Percentiles rank a stretch among this genome's conserved stretches.
These are phyloP conservation scores for Endotrypanum monterogeii DNA, from an alignment of 208 protist species.

Conservation along the genomic window DNA sequence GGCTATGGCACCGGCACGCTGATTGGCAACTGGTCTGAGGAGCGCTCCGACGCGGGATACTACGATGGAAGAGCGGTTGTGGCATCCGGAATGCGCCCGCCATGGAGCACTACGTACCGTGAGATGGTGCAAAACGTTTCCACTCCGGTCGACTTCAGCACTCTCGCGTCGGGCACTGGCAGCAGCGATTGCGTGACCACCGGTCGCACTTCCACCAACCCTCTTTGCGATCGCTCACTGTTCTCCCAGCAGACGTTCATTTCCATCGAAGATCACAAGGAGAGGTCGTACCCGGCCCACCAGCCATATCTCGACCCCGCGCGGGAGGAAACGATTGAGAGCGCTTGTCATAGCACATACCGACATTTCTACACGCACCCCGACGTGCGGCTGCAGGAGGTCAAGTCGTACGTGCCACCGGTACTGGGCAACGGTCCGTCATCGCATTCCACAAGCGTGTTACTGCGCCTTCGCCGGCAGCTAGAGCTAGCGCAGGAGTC, in stretches of 20 bases:
- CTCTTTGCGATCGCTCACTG: conserved; percentile 20
- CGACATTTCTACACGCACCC: conserved; percentile 36
- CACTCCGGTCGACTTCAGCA: not conserved
- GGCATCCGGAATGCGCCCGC: conserved; percentile 30
- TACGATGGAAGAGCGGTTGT: conserved; percentile 74
- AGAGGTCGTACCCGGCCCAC: conserved; percentile 77
- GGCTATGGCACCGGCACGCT: conserved; percentile 82
- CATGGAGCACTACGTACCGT: conserved; percentile 66
- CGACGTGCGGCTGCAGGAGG: conserved; percentile 30
- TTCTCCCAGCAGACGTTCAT: conserved; percentile 78
- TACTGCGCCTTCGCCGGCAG: conserved; percentile 69
- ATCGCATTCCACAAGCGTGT: conserved; percentile 63
- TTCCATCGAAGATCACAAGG: conserved; percentile 74
- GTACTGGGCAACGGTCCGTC: conserved; percentile 56
- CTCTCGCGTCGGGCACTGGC: conserved; percentile 7
- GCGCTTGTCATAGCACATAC: conserved; percentile 22
- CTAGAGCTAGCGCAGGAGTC: conserved; percentile 49
- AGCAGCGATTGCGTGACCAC: conserved; percentile 5
- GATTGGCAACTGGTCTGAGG: conserved; percentile 88
- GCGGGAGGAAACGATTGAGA: conserved; percentile 20
- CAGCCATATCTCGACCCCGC: conserved; percentile 80
- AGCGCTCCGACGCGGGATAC: conserved; percentile 76
- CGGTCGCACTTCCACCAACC: not conserved
- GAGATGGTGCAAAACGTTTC: conserved; percentile 33
- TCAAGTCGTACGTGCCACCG: conserved; percentile 42